A percentile compares a stretch with the other conserved stretches of the same genome.
phyloP scores from a whole-genome alignment of 352 stramenopile species.

The Globisporangium echinulatum region DNA sequence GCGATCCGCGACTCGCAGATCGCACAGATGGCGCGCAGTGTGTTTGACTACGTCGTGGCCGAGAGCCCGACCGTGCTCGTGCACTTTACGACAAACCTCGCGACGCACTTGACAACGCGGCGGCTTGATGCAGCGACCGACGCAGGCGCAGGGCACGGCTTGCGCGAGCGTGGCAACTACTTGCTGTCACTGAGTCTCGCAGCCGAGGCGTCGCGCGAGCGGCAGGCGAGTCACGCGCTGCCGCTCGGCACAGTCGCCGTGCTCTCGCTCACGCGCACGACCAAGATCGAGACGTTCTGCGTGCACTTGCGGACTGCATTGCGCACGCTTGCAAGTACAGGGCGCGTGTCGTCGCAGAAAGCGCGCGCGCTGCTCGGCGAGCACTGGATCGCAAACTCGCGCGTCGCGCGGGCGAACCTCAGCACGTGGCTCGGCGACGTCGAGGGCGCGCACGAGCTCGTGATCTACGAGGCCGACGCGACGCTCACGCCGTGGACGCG shows the following conservation, averaged over 20 bases:
- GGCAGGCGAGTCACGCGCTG: constrained; percentile 22
- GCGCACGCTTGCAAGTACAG: constrained; percentile 57
- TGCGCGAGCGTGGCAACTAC: constrained; percentile 35
- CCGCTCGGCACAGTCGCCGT: constrained; percentile 71
- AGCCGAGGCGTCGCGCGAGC: constrained; percentile 13
- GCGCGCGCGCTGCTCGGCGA: constrained; percentile 51
- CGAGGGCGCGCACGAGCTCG: constrained; percentile 65
- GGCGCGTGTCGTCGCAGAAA: constrained; percentile 69
- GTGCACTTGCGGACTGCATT: constrained; percentile 49
- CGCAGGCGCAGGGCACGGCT: constrained; percentile 20
- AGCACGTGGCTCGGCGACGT: constrained; percentile 79
- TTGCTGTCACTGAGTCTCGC: constrained; percentile 52
- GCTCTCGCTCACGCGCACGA: constrained; percentile 68
- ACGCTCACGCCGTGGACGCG: constrained; percentile 75
- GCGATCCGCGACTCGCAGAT: constrained; percentile 83
- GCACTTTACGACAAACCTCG: constrained; percentile 77
- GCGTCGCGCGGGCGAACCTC: constrained; percentile 58
- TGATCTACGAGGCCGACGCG: constrained; percentile 77
- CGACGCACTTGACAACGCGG: constrained; percentile 46
- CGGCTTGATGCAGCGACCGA: constrained; percentile 22
- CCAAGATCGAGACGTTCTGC: constrained; percentile 73
- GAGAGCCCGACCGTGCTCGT: constrained; percentile 58
- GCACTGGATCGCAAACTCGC: constrained; percentile 67
- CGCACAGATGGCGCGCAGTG: constrained; percentile 79
- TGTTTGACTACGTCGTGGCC: constrained; percentile 82